A percentile compares a stretch with the other conserved stretches of the same genome.
These are phyloP conservation scores for Helicocarpus griseus DNA, from an alignment of 2,329 filamentous ascomycete species.

Conservation along the genomic window DNA sequence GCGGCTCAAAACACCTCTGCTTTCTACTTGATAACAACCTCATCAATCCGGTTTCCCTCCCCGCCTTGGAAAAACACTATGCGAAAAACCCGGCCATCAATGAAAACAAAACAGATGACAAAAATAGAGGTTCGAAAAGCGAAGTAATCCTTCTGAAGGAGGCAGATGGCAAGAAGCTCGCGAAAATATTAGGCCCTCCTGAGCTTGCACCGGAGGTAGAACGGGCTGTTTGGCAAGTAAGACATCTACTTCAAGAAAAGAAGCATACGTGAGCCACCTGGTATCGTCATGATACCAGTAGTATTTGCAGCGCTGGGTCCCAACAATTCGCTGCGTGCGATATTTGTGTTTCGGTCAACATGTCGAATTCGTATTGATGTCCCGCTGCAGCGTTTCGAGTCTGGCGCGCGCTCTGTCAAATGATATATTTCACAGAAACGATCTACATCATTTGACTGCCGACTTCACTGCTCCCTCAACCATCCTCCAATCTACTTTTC, in stretches of 20 bases:
- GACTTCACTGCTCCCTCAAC: not conserved
- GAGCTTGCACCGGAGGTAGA: slow-evolving; percentile 65
- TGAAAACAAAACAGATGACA: slow-evolving; percentile 18
- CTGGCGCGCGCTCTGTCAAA: too few relatives aligned
- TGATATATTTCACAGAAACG: too few relatives aligned
- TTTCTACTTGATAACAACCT: slow-evolving; percentile 69
- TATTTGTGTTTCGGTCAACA: not conserved
- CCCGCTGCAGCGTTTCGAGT: not conserved
- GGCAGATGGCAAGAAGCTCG: slow-evolving; percentile 48
- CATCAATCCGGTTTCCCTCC: slow-evolving; percentile 55
- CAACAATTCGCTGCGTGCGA: not conserved
- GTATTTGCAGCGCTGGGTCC: not conserved
- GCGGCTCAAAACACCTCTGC: slow-evolving; percentile 74
- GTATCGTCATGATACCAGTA: not conserved
- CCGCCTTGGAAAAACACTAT: slow-evolving; percentile 67
- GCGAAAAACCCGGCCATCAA: slow-evolving; percentile 28
- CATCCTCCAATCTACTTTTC: not conserved
- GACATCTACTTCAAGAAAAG: slow-evolving; percentile 25
- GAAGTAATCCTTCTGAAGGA: slow-evolving; percentile 38
- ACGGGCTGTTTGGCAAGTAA: slow-evolving; percentile 65
- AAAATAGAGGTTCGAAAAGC: slow-evolving; percentile 15
- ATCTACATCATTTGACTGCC: not conserved
- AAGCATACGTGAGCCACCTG: not conserved
- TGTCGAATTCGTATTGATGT: too few relatives aligned
- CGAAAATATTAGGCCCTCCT: slow-evolving; percentile 55